Evolutionary conservation across 1,139 yeast species (phyloP), one percentile per base, ranked within the genome.

Genomic region (Magnusiomyces tetraspermus): DNA sequence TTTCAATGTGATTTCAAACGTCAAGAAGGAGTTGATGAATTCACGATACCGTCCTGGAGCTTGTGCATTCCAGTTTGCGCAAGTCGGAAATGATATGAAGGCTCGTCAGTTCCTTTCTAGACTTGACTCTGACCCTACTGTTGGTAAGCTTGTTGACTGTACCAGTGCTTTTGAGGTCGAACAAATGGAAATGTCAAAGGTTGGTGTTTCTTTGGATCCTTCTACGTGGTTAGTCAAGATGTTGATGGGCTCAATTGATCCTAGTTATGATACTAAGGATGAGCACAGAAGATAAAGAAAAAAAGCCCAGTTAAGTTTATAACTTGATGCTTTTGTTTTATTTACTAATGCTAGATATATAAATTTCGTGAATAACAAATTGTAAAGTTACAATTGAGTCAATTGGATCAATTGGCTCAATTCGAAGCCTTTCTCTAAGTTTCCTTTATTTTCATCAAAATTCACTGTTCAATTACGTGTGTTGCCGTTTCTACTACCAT

Each of bases 61-160:
- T 6, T 60, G 63, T 30, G 65, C 67, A 15, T 63, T 66, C 59
- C 67, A 65, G 56, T 65, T 66, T 50, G 67, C 65, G 6, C 69
- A 66, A 52, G 69, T 66, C 21, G 69, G 69, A 1, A 61, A 57
- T 50, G 68, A 66, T 52, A 49, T 63, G 49, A 63, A 63, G 55
- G 69, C 69, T 4, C 57, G 67, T 6, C 63, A 65, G 13, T 66
- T 65, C 57, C 53, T 66, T 30, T 57, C 60, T 17, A 55, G 56
- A 51, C 58, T 66, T 17, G 68, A 66, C 44, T 49, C 56, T n/a
- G 67, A 66, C 48, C 64, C 60, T 11, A 58, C 59, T 6, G 66
- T 65, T 21, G 69, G 69, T 19, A 53, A 49, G n/a, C 55, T 62
- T 60, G 67, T 66, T 28, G 69, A 66, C 49, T 62, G 67, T 51